phyloP scores from a whole-genome alignment of 202 grass and related monocot species.

The Eragrostis tef region DNA sequence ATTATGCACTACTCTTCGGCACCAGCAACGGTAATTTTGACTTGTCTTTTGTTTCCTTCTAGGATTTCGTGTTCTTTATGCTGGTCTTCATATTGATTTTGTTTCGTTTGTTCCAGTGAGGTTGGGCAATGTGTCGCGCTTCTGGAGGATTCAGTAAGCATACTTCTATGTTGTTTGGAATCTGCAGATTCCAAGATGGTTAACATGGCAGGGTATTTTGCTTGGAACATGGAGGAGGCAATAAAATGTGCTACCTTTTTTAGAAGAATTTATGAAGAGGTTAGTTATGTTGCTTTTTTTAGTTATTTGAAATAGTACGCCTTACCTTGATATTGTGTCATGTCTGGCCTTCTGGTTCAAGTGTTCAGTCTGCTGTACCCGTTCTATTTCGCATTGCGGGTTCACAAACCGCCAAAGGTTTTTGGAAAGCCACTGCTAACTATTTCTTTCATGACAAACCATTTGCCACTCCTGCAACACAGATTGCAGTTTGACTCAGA shows the following conservation, averaged over 20 bases:
- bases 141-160: conserved; percentile 74
- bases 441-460: conserved; percentile 3
- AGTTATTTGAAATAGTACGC: conserved; percentile 31
- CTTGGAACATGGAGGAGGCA: conserved; percentile 71
- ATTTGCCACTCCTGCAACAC: not conserved
- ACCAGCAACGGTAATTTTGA: conserved; percentile 67
- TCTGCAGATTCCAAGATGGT: conserved; percentile 63
- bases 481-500: conserved; percentile 39
- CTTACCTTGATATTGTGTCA: conserved; percentile 27
- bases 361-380: too few species aligned
- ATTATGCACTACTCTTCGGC: conserved; percentile 74
- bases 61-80: conserved; percentile 20
- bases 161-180: conserved; percentile 89
- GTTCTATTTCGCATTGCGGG: too few species aligned
- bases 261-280: conserved; percentile 97
- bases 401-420: not conserved
- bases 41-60: conserved; percentile 1
- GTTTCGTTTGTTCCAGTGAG: conserved; percentile 51
- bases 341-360: conserved; percentile 39
- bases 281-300: conserved; percentile 55
- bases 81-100: conserved; percentile 25
- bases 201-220: conserved; percentile 63
- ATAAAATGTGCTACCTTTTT: conserved; percentile 89
- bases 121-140: conserved; percentile 64
- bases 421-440: conserved; percentile 3